These are phyloP conservation scores for Ustilago esculenta DNA, from an alignment of 1,284 basidiomycete species.

Conservation along the genomic window DNA sequence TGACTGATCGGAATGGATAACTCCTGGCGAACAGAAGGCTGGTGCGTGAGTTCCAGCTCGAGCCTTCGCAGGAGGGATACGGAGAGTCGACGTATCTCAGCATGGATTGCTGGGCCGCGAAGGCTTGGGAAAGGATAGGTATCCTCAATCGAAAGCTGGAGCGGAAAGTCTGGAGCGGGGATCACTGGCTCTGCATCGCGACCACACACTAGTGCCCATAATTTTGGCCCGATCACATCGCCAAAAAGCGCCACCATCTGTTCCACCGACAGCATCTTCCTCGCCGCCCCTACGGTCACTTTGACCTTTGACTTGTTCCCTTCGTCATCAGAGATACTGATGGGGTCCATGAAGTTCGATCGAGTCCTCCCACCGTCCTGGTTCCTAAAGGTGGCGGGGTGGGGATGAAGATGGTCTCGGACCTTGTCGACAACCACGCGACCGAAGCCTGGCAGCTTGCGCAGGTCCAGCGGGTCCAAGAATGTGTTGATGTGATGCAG, in stretches of 20 bases:
- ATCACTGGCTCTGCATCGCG: conserved; percentile 62
- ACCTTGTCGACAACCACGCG: conserved; percentile 45
- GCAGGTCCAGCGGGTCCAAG: conserved; percentile 60
- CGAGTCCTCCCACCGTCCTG: conserved; percentile 1
- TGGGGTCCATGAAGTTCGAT: conserved; percentile 26
- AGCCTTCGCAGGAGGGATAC: conserved; percentile 51
- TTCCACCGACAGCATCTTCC: conserved; percentile 38
- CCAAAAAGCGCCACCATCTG: conserved; percentile 53
- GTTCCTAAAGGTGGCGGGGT: neutral
- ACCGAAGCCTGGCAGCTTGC: conserved; percentile 57
- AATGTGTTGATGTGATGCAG: conserved; percentile 48
- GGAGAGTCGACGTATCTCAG: conserved; percentile 38
- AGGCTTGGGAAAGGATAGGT: conserved; percentile 55
- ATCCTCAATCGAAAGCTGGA: conserved; percentile 67
- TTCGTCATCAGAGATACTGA: conserved; percentile 24
- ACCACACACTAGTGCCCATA: conserved; percentile 63
- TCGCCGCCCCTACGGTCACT: conserved; percentile 34
- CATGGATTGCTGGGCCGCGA: conserved; percentile 27
- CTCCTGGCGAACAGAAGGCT: neutral
- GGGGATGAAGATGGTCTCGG: conserved; percentile 25
- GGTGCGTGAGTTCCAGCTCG: conserved; percentile 54
- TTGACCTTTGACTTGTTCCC: conserved; percentile 9
- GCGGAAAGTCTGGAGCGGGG: conserved; percentile 63
- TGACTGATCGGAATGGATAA: conserved; percentile 20
- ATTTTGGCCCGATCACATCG: conserved; percentile 45